Percentiles rank a stretch among this genome's conserved stretches.
phyloP scores from a whole-genome alignment of 371 early-diverging fungal species.

The Syncephalastrum monosporum region DNA sequence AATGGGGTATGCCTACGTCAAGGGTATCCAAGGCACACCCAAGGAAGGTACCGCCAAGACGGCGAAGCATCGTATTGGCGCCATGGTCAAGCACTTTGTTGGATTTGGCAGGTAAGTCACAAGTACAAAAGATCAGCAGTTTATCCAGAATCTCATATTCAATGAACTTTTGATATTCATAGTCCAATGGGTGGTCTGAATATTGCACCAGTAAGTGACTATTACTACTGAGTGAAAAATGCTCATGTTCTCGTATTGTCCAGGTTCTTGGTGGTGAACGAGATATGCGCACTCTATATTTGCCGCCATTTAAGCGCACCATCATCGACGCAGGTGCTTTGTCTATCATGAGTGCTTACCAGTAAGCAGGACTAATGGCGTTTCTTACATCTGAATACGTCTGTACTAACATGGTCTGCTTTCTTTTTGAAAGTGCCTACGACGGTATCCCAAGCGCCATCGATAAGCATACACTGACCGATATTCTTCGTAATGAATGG shows the following conservation, averaged over 20 bases:
- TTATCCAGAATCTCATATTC: too few relatives aligned
- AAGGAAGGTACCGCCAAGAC: slow-evolving; percentile 7
- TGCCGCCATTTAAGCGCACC: slow-evolving; percentile 22
- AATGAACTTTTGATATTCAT: neutral
- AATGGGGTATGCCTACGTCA: slow-evolving; percentile 19
- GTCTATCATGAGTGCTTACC: slow-evolving; percentile 22
- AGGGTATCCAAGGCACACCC: slow-evolving; percentile 13
- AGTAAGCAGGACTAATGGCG: slow-evolving; percentile 7
- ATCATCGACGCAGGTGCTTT: slow-evolving; percentile 22
- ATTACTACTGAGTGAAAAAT: too few relatives aligned
- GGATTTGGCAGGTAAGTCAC: slow-evolving; percentile 17
- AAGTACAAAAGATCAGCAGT: neutral
- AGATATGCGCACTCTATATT: slow-evolving; percentile 20
- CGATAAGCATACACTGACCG: slow-evolving; percentile 25
- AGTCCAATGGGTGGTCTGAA: slow-evolving; percentile 21
- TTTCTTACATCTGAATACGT: neutral
- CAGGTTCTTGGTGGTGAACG: slow-evolving; percentile 20
- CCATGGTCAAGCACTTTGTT: slow-evolving; percentile 24
- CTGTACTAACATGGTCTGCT: neutral
- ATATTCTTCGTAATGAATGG: slow-evolving; percentile 37
- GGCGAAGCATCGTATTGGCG: slow-evolving; percentile 16
- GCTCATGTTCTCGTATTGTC: neutral
- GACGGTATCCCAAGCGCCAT: slow-evolving; percentile 20
- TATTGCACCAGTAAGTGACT: slow-evolving; percentile 12
- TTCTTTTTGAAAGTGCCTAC: slow-evolving; percentile 11